These are phyloP conservation scores for Cyclostephanos invisitatus DNA, from an alignment of 108 stramenopile species.

Conservation along the genomic window DNA sequence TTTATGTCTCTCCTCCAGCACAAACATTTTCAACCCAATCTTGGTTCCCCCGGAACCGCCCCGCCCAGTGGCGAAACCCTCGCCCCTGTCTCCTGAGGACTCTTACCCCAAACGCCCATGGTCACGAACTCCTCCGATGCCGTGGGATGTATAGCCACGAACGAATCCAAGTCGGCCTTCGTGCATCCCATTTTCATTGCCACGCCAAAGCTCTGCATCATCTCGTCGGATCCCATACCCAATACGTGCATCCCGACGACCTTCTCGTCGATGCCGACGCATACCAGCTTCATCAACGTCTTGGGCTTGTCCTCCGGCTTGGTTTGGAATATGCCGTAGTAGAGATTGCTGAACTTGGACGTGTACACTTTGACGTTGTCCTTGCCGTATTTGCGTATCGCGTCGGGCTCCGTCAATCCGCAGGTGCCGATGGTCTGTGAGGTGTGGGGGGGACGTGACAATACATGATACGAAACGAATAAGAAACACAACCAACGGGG, in stretches of 20 bases:
- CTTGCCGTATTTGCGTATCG: slow-evolving; percentile 82
- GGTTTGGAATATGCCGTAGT: slow-evolving; percentile 85
- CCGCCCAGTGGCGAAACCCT: slow-evolving; percentile 73
- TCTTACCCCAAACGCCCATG: slow-evolving; percentile 84
- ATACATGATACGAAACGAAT: no score
- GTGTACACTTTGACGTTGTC: slow-evolving; percentile 92
- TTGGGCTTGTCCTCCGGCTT: slow-evolving; percentile 92
- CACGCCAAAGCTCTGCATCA: slow-evolving; percentile 92
- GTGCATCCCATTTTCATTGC: slow-evolving; percentile 94
- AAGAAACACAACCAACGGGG: background rate
- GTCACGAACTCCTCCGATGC: slow-evolving; percentile 90
- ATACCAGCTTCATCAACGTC: slow-evolving; percentile 89
- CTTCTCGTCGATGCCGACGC: slow-evolving; percentile 80
- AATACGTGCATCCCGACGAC: slow-evolving; percentile 94
- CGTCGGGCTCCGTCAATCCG: slow-evolving; percentile 88
- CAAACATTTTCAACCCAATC: slow-evolving; percentile 12
- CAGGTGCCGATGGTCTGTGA: slow-evolving; percentile 77
- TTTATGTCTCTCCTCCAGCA: no score
- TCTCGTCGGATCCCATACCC: slow-evolving; percentile 95
- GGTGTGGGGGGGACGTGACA: no score
- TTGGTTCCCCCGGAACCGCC: slow-evolving; percentile 61
- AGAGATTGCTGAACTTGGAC: slow-evolving; percentile 88
- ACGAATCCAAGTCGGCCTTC: slow-evolving; percentile 96
- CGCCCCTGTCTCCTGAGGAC: slow-evolving; percentile 66
- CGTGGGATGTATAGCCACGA: slow-evolving; percentile 96